Conservation (phyloP, 1,284 basidiomycete species). For the Sanguinoderma infundibulare region DNA sequence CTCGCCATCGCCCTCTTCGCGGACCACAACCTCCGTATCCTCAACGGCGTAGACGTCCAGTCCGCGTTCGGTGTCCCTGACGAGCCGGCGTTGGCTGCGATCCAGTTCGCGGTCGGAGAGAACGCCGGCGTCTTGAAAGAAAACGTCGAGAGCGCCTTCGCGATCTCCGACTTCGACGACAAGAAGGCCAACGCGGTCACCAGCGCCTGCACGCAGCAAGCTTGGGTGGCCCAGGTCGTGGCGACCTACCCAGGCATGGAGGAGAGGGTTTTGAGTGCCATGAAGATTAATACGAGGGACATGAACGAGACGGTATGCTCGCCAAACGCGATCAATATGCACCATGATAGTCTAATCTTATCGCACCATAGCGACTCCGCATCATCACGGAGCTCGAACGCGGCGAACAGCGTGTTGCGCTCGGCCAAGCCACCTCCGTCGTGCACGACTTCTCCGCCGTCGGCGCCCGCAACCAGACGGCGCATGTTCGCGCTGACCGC, state of each 20-base stretch:
- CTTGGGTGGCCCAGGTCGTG: slow-evolving; percentile 34
- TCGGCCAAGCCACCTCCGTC: slow-evolving; percentile 47
- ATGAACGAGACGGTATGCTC: slow-evolving; percentile 25
- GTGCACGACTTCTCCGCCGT: slow-evolving; percentile 42
- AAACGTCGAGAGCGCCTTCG: slow-evolving; percentile 50
- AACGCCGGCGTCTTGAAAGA: slow-evolving; percentile 38
- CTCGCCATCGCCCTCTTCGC: slow-evolving; percentile 45
- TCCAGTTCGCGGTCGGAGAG: slow-evolving; percentile 48
- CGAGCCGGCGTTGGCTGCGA: slow-evolving; percentile 47
- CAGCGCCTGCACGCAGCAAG: slow-evolving; percentile 18
- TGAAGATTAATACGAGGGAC: slow-evolving; percentile 28
- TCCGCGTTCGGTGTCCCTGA: slow-evolving; percentile 19
- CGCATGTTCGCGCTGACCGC: slow-evolving; percentile 39
- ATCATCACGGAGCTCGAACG: slow-evolving; percentile 53
- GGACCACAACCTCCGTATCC: slow-evolving; percentile 45
- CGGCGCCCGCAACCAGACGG: slow-evolving; percentile 30
- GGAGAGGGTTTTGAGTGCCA: slow-evolving; percentile 25
- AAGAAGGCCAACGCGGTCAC: slow-evolving; percentile 24
- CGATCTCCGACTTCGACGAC: slow-evolving; percentile 20
- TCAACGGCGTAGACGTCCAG: slow-evolving; percentile 61
- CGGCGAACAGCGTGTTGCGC: slow-evolving; percentile 52
- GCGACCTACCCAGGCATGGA: slow-evolving; percentile 30
- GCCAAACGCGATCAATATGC: neutral
- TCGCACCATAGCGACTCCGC: slow-evolving; percentile 28
- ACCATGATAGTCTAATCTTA: neutral